Conservation (phyloP, 768 basidiomycete species). For the Leccinum longicurvipes region DNA sequence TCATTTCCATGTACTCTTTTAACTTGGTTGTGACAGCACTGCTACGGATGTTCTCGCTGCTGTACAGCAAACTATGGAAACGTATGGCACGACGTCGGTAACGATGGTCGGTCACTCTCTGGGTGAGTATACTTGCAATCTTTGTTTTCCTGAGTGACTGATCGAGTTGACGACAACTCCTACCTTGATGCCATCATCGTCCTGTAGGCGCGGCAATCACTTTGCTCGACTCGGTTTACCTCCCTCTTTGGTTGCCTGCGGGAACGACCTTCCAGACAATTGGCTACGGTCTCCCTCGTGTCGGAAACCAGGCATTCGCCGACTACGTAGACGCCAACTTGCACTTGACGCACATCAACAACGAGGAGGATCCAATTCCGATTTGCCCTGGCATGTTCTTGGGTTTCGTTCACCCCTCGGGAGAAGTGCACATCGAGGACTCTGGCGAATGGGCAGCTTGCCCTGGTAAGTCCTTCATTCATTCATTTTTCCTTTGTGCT, state of each 20-base stretch:
- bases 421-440: constrained; percentile 45
- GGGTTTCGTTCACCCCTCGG: constrained; percentile 39
- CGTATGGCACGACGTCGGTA: constrained; percentile 34
- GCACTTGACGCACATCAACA: constrained; percentile 53
- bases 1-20: not conserved
- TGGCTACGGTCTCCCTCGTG: constrained; percentile 23
- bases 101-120: constrained; percentile 46
- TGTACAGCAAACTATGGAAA: constrained; percentile 40
- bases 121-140: constrained; percentile 23
- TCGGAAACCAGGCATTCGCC: not conserved
- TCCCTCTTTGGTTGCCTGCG: not conserved
- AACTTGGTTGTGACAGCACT: constrained; percentile 27
- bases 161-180: no score
- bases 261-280: not conserved
- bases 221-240: constrained; percentile 8
- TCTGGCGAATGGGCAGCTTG: constrained; percentile 51
- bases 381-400: constrained; percentile 34
- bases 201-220: constrained; percentile 35
- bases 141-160: no score
- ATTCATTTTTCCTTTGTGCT: not conserved
- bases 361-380: constrained; percentile 43
- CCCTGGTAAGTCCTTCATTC: constrained; percentile 36
- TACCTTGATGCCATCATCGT: not conserved
- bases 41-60: constrained; percentile 42
- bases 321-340: constrained; percentile 32